phyloP scores from a whole-genome alignment of 192 early-diverging fungal genomes.

The Thoreauomyces humboldtii region DNA sequence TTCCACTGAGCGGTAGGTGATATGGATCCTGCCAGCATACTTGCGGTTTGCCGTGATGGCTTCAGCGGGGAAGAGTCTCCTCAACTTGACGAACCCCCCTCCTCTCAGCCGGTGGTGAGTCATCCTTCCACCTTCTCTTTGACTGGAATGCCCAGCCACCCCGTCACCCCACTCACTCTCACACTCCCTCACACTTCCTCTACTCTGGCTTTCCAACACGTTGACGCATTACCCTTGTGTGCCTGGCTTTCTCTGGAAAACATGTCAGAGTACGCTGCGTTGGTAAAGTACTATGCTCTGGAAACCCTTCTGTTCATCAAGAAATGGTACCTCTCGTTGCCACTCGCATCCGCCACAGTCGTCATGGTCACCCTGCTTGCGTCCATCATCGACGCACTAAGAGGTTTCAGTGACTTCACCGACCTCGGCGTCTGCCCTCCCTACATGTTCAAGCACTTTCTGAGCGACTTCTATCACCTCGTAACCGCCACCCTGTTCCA shows the following conservation, averaged over 20 bases:
- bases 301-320: conserved; percentile 3
- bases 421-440: conserved; percentile 11
- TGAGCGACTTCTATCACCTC: background rate
- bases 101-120: too few species aligned
- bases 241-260: too few species aligned
- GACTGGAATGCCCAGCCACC: too few species aligned
- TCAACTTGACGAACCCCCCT: too few species aligned
- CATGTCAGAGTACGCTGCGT: too few species aligned
- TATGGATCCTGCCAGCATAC: conserved; percentile 7
- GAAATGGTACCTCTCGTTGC: conserved; percentile 26
- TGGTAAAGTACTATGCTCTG: conserved; percentile 7
- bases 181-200: too few species aligned
- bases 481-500: conserved; percentile 8
- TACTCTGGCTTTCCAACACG: too few species aligned
- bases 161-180: too few species aligned
- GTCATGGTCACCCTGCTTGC: background rate
- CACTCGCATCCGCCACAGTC: conserved; percentile 4
- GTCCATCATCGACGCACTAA: background rate
- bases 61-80: too few species aligned
- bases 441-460: background rate
- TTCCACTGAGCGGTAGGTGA: conserved; percentile 33
- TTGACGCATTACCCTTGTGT: too few species aligned
- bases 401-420: background rate
- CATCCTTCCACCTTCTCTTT: too few species aligned
- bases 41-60: too few species aligned